A percentile compares a stretch with the other conserved stretches of the same genome.
These are phyloP conservation scores for Cladorrhinum sp. DNA, from an alignment of 2,329 filamentous ascomycete genomes.

Conservation along the genomic window DNA sequence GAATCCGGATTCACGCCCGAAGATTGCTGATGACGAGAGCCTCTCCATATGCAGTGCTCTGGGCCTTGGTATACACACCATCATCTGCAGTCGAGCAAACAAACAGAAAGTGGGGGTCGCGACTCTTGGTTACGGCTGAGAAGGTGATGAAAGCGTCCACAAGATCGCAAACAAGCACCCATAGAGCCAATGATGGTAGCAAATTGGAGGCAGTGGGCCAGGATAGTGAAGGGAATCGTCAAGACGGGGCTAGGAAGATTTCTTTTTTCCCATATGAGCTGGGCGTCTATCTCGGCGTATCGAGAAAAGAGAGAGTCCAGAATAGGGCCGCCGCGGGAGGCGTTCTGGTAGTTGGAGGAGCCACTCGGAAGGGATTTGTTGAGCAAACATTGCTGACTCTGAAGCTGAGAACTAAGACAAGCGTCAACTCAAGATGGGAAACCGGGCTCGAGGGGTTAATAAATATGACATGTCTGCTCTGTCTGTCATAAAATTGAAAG, in stretches of 20 bases:
- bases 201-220: neutral
- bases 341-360: neutral
- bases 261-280: neutral
- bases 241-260: neutral
- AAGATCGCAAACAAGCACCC: neutral
- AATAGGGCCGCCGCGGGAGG: neutral
- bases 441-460: neutral
- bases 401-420: neutral
- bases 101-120: neutral
- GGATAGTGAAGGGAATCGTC: neutral
- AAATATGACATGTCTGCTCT: constrained; percentile 5
- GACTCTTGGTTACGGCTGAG: neutral
- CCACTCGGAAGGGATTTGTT: neutral
- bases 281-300: neutral
- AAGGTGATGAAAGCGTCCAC: neutral
- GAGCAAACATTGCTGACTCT: constrained; percentile 1
- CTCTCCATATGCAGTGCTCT: neutral
- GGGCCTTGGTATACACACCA: neutral
- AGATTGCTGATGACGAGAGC: neutral
- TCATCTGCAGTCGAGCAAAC: neutral
- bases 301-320: neutral
- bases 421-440: neutral
- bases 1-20: neutral
- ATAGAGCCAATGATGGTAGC: neutral
- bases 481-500: neutral